Base-by-base conservation (phyloP, 2,329 filamentous ascomycete genomes). In the Clarireedia sp. region DNA sequence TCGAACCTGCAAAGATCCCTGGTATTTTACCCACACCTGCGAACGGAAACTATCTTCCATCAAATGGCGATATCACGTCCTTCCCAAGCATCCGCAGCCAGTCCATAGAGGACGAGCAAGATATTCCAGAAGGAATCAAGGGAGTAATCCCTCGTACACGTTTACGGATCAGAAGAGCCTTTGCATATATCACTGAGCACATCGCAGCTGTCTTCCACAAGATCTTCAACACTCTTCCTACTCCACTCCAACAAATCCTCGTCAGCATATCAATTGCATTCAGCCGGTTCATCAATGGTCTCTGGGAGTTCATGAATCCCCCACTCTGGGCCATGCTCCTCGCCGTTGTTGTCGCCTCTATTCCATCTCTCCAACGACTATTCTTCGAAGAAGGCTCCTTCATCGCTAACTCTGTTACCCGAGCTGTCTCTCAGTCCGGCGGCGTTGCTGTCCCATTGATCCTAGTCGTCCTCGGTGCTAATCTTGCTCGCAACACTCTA, bases 301-400 rank as follows among this genome's bases (percentile, higher is more conserved):
- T 91, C 12, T 94, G 88, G 87, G 87, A 88, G 48, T 96, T 96
- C 70, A 97, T 99, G 92, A 97, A 97, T 72, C 92, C 94, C 43
- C 94, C 94, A 0, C 83, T 99, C 24, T 97, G 91, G 90, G 91
- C 94, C 29, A 97, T 99, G 94, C 75, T 97, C 36, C 76, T 85
- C 40, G 89, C 94, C n/a, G 85, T 97, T 46, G 73, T 96, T 50
- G 88, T 99, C 5, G 94, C 94, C 2, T 95, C 90, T 0, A 81
- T 96, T 5, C 94, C 94, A 0, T 68, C 75, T 1, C 79, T 99
- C 7, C 92, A 99, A 70, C 76, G 78, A 41, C 74, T 94, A 17
- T 96, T 99, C 75, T 99, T 97, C 72, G 78, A 85, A 51, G 83
- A 90, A 38, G 92, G 89, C 17, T 90, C 90, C 0, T 96, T 99